Conservation (phyloP, 352 stramenopile genomes). For the Globisporangium heterothallicum region DNA sequence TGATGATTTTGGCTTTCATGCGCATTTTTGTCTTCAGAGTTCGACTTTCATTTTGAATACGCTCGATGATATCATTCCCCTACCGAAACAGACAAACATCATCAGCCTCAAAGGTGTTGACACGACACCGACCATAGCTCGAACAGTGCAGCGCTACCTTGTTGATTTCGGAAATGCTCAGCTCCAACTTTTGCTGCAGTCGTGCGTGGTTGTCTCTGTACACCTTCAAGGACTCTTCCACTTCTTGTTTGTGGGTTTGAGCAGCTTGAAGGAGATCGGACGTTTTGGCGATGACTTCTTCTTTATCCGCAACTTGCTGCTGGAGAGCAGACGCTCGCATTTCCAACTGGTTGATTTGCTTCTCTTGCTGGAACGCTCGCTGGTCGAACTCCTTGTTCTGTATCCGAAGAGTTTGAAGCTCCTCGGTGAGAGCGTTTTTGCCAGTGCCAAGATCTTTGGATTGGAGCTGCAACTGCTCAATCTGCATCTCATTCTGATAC, state of each 20-base stretch:
- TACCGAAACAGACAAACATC: constrained; percentile 11
- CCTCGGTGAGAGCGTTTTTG: constrained; percentile 30
- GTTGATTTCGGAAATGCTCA: constrained; percentile 89
- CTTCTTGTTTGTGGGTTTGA: constrained; percentile 68
- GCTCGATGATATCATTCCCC: constrained; percentile 89
- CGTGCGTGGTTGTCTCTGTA: constrained; percentile 83
- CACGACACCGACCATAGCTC: not conserved
- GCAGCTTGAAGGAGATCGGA: constrained; percentile 58
- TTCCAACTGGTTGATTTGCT: constrained; percentile 74
- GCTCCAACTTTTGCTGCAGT: constrained; percentile 83
- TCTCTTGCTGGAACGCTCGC: constrained; percentile 76
- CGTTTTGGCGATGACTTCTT: constrained; percentile 71
- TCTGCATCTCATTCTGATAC: constrained; percentile 74
- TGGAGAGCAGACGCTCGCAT: constrained; percentile 60
- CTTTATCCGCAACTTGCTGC: constrained; percentile 76
- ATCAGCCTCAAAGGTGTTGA: not conserved
- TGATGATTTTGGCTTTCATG: constrained; percentile 87
- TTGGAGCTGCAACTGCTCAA: constrained; percentile 63
- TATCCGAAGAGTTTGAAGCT: constrained; percentile 49
- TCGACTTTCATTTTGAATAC: constrained; percentile 81
- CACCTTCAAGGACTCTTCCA: constrained; percentile 84
- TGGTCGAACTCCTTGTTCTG: constrained; percentile 84
- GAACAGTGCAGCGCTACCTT: constrained; percentile 41
- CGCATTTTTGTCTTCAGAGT: constrained; percentile 75
- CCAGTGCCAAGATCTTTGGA: constrained; percentile 48